These are phyloP conservation scores for Picochlorum sp. DNA, from an alignment of 139 green algal genomes.

Conservation along the genomic window DNA sequence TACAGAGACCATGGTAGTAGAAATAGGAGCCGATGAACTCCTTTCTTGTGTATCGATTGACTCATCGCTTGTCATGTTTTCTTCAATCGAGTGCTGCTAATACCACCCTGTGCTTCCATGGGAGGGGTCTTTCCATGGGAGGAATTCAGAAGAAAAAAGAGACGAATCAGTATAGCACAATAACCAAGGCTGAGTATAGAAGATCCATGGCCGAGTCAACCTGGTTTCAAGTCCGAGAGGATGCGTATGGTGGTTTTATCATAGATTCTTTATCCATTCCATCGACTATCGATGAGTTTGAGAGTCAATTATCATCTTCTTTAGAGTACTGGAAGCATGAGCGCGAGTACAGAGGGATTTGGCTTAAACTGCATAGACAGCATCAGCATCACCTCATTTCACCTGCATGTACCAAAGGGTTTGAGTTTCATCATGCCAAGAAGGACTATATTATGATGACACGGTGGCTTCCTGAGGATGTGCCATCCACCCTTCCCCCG, in stretches of 20 bases:
- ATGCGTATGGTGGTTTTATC: conserved; percentile 53
- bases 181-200: no score
- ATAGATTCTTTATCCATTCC: conserved; percentile 36
- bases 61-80: no score
- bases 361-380: conserved; percentile 49
- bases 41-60: no score
- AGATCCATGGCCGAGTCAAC: no score
- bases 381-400: conserved; percentile 28
- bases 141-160: no score
- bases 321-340: conserved; percentile 34
- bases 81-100: no score
- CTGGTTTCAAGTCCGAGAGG: conserved; percentile 4
- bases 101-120: no score
- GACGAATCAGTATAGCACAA: no score
- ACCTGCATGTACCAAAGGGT: conserved; percentile 34
- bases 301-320: conserved; percentile 13
- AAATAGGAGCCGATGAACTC: no score
- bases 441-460: conserved; percentile 69
- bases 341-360: conserved; percentile 47
- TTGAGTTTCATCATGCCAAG: conserved; percentile 72
- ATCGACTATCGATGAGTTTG: conserved; percentile 29
- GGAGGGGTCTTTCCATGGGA: no score
- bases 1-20: no score
- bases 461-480: conserved; percentile 49
- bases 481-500: conserved; percentile 48